Conservation (phyloP, 768 basidiomycete genomes). For the Tulasnella sp. region DNA sequence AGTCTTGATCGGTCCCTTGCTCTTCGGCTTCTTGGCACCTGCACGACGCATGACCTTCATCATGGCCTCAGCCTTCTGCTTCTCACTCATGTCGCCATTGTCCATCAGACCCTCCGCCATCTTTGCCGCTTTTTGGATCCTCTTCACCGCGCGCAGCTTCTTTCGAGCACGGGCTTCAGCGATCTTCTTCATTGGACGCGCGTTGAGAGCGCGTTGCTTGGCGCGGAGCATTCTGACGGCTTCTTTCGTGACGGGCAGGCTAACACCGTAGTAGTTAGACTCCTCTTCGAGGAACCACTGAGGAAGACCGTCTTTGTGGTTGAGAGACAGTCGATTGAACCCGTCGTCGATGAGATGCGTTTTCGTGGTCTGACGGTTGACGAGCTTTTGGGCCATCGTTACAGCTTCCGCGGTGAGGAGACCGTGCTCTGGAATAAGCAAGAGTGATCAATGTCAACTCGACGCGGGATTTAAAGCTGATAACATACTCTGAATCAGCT, state of each 20-base stretch:
- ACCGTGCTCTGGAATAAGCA: conserved; percentile 51
- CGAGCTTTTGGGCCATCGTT: conserved; percentile 78
- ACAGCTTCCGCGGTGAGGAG: conserved; percentile 82
- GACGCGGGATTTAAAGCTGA: background rate
- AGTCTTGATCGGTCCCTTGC: conserved; percentile 64
- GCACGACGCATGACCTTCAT: conserved; percentile 75
- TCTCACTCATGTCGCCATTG: conserved; percentile 83
- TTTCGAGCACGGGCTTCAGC: conserved; percentile 98
- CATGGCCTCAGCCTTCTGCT: conserved; percentile 88
- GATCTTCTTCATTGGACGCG: conserved; percentile 96
- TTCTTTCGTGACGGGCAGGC: conserved; percentile 95
- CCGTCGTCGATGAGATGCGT: conserved; percentile 89
- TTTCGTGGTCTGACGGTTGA: conserved; percentile 81
- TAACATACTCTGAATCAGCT: conserved; percentile 52
- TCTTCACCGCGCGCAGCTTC: conserved; percentile 76
- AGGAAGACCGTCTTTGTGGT: conserved; percentile 85
- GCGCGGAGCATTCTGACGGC: conserved; percentile 75
- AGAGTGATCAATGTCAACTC: background rate
- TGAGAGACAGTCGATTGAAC: conserved; percentile 87
- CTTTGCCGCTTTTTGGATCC: conserved; percentile 85
- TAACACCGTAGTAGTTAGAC: conserved; percentile 80
- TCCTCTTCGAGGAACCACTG: conserved; percentile 98
- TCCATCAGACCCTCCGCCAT: conserved; percentile 90
- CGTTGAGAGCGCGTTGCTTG: conserved; percentile 87
- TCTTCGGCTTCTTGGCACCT: conserved; percentile 55